These are phyloP conservation scores for Verticillium tricorpus DNA, from an alignment of 2,329 filamentous ascomycete genomes.

Conservation along the genomic window DNA sequence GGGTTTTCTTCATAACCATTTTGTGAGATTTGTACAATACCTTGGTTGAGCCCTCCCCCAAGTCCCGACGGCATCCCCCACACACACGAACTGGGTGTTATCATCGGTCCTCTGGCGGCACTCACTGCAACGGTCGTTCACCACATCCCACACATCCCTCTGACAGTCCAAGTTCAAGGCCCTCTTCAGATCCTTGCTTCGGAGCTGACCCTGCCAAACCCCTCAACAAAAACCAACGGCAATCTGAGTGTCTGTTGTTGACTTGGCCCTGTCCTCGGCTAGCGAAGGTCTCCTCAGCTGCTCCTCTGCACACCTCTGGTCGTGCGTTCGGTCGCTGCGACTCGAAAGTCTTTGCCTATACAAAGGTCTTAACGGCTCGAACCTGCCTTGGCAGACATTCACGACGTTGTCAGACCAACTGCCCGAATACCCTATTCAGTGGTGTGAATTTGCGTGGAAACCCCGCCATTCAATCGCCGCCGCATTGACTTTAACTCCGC, in stretches of 20 bases:
- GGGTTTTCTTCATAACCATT: conserved; percentile 4
- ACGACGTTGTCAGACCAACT: not conserved
- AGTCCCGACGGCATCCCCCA: not conserved
- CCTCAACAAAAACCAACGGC: not conserved
- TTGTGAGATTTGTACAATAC: conserved; percentile 1
- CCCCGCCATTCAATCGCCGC: no score
- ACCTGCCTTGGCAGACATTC: not conserved
- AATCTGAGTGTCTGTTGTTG: not conserved
- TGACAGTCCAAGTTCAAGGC: not conserved
- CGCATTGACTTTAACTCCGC: not conserved
- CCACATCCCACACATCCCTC: not conserved
- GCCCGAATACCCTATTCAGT: not conserved
- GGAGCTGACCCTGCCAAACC: not conserved
- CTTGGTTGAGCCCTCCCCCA: not conserved
- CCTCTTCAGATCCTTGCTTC: not conserved
- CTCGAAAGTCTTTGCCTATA: not conserved
- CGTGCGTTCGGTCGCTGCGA: not conserved
- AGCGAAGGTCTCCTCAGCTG: not conserved
- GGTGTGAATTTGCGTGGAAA: not conserved
- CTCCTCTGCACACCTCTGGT: not conserved
- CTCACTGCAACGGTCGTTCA: not conserved
- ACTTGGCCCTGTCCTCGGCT: not conserved
- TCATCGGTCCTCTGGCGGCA: conserved; percentile 1
- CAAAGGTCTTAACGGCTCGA: not conserved
- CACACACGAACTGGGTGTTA: conserved; percentile 3